Evolutionary conservation across 192 early-diverging fungal genomes (phyloP).

Genomic region (Dissophora ornata): DNA sequence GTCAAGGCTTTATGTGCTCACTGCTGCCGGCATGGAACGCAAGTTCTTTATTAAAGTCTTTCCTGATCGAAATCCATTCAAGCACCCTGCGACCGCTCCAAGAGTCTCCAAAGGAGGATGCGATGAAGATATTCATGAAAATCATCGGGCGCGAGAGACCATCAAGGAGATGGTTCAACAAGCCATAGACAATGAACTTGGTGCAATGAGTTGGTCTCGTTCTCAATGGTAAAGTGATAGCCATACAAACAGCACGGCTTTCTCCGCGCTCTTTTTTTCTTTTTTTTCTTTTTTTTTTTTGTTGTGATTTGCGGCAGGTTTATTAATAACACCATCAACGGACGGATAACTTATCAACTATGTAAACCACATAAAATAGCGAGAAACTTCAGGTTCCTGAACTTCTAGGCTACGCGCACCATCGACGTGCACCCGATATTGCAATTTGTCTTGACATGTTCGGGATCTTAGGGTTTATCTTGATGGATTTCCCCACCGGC

Average conservation of each 20-base stretch:
- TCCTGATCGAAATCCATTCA: slow-evolving; percentile 5
- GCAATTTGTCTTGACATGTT: slow-evolving; percentile 7
- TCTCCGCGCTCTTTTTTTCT: background rate
- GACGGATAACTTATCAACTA: no score
- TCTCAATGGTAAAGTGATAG: slow-evolving; percentile 4
- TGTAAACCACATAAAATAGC: no score
- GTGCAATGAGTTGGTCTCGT: slow-evolving; percentile 22
- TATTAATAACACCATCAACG: no score
- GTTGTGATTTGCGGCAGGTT: no score
- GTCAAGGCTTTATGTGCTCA: slow-evolving; percentile 15
- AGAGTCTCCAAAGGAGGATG: no score
- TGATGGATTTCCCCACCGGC: slow-evolving; percentile 9
- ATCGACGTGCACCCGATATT: background rate
- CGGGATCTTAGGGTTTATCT: slow-evolving; percentile 26
- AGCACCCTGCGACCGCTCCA: background rate
- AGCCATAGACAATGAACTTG: slow-evolving; percentile 34
- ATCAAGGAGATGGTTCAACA: slow-evolving; percentile 11
- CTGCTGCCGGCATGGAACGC: background rate
- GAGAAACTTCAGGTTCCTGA: background rate
- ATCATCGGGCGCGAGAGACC: background rate
- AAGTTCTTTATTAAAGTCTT: slow-evolving; percentile 24
- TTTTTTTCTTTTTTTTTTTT: slow-evolving; percentile 9
- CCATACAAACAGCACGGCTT: background rate
- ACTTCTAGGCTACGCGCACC: slow-evolving; percentile 16
- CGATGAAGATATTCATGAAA: no score